Base-by-base conservation (phyloP, 768 basidiomycete species). In the Neoboletus magnificus region DNA sequence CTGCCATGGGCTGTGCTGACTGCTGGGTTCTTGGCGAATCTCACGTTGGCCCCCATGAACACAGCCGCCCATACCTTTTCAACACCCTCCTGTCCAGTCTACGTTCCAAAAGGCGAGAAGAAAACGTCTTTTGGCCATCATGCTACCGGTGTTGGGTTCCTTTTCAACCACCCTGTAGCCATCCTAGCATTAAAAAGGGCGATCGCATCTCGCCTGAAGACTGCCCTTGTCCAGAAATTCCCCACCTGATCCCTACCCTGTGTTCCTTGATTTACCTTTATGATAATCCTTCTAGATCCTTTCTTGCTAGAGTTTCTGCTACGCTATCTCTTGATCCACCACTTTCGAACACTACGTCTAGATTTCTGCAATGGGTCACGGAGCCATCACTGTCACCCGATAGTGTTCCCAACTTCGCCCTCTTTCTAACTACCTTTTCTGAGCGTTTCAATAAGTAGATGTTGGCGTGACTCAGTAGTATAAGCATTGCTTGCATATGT, bases 81-180 rank as follows among this genome's bases (percentile, higher is more conserved):
- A 23, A 32, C 27, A 29, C 50, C 2, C 20, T 51, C 10, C 12
- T 51, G 9, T 51, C 50, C 6, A 42, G 40, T 2, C 30, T 42
- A 1, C 25, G 30, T 12, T 12, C 41, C 8, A 41, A 51, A n/a
- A 20, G 15, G 5, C 15, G 22, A 11, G 27, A n/a, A 5, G 30
- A 42, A 3, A 22, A 42, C 13, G 23, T 30, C 1, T 58, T 22
- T 18, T 58, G 57, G 57, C 47, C 29, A 1, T 58, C 30, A 1
- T 58, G 57, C 36, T 45, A 44, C 32, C 32, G 36, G 9, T 58
- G 57, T 33, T 58, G 54, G 57, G 33, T 58, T 22, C 48, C 57
- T 3, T 58, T 58, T 32, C 46, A 10, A 37, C 22, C 55, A 2
- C 57, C 57, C 4, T 55, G 54, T 30, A 37, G 23, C 32, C 57